Base-by-base conservation (phyloP, 2,329 filamentous ascomycete genomes). In the Trichoderma sp. region DNA sequence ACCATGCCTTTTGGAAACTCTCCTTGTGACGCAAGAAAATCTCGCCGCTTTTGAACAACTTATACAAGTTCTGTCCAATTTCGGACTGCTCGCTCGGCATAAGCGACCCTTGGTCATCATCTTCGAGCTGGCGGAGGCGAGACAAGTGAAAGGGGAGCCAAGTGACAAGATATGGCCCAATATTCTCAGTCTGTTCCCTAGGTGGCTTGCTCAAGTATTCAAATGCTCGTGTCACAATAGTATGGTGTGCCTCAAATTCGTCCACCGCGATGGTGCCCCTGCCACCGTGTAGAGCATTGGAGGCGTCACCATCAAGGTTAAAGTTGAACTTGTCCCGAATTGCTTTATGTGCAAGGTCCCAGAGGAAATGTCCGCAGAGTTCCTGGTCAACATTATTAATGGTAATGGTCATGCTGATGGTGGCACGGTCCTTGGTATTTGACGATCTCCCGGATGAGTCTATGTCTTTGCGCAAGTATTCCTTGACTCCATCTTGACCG, bases 261-360 rank as follows among this genome's bases (percentile, higher is more conserved):
- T 62, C 60, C 4, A 62, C 60, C 1, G 60, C 60, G 0, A 62
- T 62, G 21, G 60, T 26, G 1, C 21, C 60, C 14, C 60, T 26
- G 14, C 60, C 21, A 26, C 36, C 36, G 11, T 51, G 61, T 3
- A 64, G 18, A 12, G 61, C 61, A 26, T 64, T 47, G 36, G 61
- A 47, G 36, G 61, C 61, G 18, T 64, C 61, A 6, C 39, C 61
- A 26, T 64, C 61, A 30, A 64, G 21, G 36, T 64, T 64, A 24
- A 64, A 64, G 18, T 64, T 47, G 39, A 64, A 64, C 5, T 64
- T 64, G 39, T 64, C 61, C 15, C 61, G 61, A 18, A 64, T 64
- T n/a, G 61, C 61, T 1, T 64, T 64, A 12, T 64, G 61, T 2
- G 61, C 36, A 6, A 64, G 61, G 18, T 64, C 61, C 61, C 61